Base-by-base conservation (phyloP, 805 yeast species). In the Schwanniomyces yamadae region DNA sequence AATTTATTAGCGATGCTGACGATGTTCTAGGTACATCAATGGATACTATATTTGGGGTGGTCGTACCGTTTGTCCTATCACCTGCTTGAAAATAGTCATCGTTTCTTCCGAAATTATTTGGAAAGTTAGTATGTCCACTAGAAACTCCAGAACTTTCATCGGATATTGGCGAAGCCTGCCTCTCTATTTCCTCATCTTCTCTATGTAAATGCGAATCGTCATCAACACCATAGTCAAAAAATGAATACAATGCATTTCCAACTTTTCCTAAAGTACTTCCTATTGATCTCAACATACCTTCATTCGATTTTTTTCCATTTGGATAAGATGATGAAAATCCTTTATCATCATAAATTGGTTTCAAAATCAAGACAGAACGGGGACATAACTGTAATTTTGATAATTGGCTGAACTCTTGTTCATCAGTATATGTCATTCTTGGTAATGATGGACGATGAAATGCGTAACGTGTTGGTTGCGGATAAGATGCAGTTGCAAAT, bases 351-450 rank as follows among this genome's bases (percentile, higher is more conserved):
- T 49, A 61, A 20, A 70, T 63, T 0, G 93, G 90, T 51, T 84
- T 84, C 44, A 89, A 63, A 16, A 86, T 80, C 31, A 89, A 57
- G 0, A 84, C 86, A 8, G 95, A 81, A 39, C 95, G 69, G 2
- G 91, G 90, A 11, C 76, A 70, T 34, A 89, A 62, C 15, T 77
- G 79, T 36, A 89, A 63, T 3, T 66, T 72, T 17, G 54, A 54
- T 24, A 89, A 62, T 3, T 78, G 60, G 40, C 61, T 48, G 28
- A 49, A 60, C 37, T 70, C 69, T 47, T 88, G 91, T 33, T 82
- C 84, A 19, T 59, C 63, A 9, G 57, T 39, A 36, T 49, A 68
- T 0, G 77, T 73, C 4, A 71, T 73, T 2, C 79, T 62, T 41
- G 82, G 88, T 11, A 60, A 30, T 2, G 48, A 48, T 4, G 72